Conservation (phyloP, 768 basidiomycete species). For the Phallus indusiatus region DNA sequence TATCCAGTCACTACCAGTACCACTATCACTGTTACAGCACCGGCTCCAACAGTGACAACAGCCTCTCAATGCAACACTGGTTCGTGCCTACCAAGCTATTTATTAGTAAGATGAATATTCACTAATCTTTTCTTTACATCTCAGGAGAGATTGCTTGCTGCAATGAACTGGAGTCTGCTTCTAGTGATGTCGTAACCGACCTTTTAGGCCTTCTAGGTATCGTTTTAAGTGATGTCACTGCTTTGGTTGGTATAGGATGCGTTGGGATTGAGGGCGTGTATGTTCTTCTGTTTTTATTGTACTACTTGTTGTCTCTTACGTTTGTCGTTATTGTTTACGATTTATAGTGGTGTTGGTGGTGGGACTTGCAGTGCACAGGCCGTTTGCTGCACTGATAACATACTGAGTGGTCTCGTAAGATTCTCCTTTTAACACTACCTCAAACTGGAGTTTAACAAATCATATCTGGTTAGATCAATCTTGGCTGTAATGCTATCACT, state of each 20-base stretch:
- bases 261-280: slow-evolving; percentile 15
- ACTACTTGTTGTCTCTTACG: not conserved
- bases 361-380: slow-evolving; percentile 14
- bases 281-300: not conserved
- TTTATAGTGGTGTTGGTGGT: slow-evolving; percentile 12
- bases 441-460: too few relatives aligned
- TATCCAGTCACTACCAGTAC: not conserved
- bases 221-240: slow-evolving; percentile 12
- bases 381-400: slow-evolving; percentile 21
- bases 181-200: slow-evolving; percentile 30
- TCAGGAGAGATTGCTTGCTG: slow-evolving; percentile 22
- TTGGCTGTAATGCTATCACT: too few relatives aligned
- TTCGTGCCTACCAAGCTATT: not conserved
- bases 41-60: not conserved
- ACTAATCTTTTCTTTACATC: not conserved
- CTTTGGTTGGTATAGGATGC: slow-evolving; percentile 17
- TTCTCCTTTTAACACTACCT: too few relatives aligned
- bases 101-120: not conserved
- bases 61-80: slow-evolving; percentile 8
- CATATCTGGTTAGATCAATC: too few relatives aligned
- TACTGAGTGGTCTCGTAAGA: slow-evolving; percentile 4
- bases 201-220: slow-evolving; percentile 18
- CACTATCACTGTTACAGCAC: not conserved
- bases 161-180: slow-evolving; percentile 18
- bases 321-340: not conserved